Evolutionary conservation across 805 yeast genomes (phyloP).

Genomic region (Lachancea nothofagi): DNA sequence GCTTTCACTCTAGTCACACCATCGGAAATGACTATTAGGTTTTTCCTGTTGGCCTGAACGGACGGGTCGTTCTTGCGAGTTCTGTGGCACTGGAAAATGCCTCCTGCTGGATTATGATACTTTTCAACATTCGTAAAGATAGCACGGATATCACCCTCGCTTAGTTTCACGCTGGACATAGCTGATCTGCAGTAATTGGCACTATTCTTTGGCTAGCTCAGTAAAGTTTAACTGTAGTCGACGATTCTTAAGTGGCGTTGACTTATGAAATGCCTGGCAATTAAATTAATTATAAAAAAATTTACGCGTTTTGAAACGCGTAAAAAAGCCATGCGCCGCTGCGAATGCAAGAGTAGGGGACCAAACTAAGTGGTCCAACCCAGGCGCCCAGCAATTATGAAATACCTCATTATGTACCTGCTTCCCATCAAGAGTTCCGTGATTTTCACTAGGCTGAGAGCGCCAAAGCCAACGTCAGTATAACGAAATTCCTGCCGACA

Average conservation of each 20-base stretch:
- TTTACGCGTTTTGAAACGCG: not conserved
- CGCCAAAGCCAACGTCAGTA: too few species aligned
- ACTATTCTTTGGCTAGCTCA: not conserved
- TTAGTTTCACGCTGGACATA: constrained; percentile 20
- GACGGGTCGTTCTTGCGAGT: constrained; percentile 31
- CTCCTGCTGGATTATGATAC: constrained; percentile 28
- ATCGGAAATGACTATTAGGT: constrained; percentile 43
- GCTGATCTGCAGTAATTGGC: not conserved
- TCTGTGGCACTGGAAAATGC: constrained; percentile 31
- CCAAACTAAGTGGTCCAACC: too few species aligned
- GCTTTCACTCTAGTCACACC: constrained; percentile 48
- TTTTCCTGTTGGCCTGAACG: constrained; percentile 23
- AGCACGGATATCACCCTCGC: constrained; percentile 26
- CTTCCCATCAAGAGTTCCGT: too few species aligned
- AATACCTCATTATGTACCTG: too few species aligned
- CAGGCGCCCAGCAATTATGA: too few species aligned
- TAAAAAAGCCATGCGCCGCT: not conserved
- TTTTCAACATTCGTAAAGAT: constrained; percentile 29
- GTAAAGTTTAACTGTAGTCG: not conserved
- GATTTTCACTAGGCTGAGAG: too few species aligned
- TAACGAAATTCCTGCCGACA: too few species aligned
- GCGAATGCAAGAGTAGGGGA: too few species aligned
- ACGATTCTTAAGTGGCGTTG: not conserved
- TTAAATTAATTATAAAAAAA: not conserved
- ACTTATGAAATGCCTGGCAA: not conserved